Conservation (phyloP, 176 grass and related monocot genomes). For the Cymbopogon citratus region DNA sequence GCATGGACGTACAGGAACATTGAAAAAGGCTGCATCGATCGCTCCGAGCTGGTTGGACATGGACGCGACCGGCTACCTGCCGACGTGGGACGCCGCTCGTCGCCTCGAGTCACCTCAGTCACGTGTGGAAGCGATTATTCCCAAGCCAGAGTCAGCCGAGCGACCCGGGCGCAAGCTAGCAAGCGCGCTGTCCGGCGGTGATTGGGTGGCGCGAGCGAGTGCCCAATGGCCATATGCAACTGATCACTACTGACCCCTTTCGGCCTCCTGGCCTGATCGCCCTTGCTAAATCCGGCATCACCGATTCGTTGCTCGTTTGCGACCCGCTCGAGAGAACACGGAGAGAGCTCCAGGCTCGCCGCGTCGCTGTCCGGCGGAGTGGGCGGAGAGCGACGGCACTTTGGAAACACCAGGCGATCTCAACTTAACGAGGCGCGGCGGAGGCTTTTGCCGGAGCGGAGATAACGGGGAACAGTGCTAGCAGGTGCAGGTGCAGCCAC, state of each 20-base stretch:
- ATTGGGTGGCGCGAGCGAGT: background rate
- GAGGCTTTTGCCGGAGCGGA: too few relatives aligned
- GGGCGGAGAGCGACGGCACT: conserved; percentile 3
- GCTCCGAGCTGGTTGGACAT: background rate
- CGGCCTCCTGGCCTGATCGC: background rate
- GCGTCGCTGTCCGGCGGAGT: background rate
- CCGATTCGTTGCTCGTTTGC: background rate
- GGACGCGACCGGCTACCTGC: background rate
- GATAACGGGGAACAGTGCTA: too few relatives aligned
- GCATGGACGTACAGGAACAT: background rate
- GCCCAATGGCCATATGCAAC: background rate
- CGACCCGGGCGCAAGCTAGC: too few relatives aligned
- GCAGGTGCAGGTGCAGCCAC: background rate
- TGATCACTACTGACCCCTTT: background rate
- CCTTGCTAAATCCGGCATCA: background rate
- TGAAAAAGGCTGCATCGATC: background rate
- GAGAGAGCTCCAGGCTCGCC: background rate
- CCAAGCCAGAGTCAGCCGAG: too few relatives aligned
- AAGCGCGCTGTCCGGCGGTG: background rate
- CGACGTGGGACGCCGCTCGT: too few relatives aligned
- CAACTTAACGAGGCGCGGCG: background rate
- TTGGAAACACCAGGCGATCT: background rate
- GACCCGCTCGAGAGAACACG: background rate
- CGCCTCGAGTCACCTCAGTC: background rate
- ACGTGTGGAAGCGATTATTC: conserved; percentile 30